phyloP scores from a whole-genome alignment of 1,284 basidiomycete species.

The Ceratobasidium sp. region DNA sequence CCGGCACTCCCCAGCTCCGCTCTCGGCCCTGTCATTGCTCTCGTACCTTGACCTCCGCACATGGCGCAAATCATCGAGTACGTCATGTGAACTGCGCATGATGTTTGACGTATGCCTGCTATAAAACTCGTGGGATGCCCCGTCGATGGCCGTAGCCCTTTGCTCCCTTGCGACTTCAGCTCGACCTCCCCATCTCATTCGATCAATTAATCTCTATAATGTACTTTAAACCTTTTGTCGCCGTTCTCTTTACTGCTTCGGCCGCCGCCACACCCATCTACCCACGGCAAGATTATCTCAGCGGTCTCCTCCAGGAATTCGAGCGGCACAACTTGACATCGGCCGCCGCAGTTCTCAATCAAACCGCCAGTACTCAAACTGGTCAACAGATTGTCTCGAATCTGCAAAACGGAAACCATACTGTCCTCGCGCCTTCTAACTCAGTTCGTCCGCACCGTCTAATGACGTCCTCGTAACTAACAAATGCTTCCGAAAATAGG shows the following conservation, averaged over 20 bases:
- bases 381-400: constrained; percentile 53
- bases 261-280: constrained; percentile 4
- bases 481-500: constrained; percentile 58
- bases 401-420: constrained; percentile 55
- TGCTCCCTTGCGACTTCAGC: neutral
- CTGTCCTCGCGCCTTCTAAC: constrained; percentile 59
- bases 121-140: neutral
- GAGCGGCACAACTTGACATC: constrained; percentile 54
- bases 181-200: neutral
- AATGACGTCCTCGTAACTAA: constrained; percentile 51
- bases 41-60: neutral
- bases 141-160: neutral
- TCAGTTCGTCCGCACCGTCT: constrained; percentile 54
- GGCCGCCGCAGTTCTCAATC: constrained; percentile 52
- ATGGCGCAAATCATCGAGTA: neutral
- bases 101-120: neutral
- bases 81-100: neutral
- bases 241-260: constrained; percentile 13
- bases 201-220: constrained; percentile 10
- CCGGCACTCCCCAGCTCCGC: neutral
- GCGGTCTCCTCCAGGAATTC: constrained; percentile 25
- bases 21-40: constrained; percentile 8
- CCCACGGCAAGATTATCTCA: constrained; percentile 38
- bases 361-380: constrained; percentile 53
- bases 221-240: constrained; percentile 23